A percentile compares a stretch with the other conserved stretches of the same genome.
Conservation (phyloP, 1,139 yeast species). For the Yamadazyma siamensis region DNA sequence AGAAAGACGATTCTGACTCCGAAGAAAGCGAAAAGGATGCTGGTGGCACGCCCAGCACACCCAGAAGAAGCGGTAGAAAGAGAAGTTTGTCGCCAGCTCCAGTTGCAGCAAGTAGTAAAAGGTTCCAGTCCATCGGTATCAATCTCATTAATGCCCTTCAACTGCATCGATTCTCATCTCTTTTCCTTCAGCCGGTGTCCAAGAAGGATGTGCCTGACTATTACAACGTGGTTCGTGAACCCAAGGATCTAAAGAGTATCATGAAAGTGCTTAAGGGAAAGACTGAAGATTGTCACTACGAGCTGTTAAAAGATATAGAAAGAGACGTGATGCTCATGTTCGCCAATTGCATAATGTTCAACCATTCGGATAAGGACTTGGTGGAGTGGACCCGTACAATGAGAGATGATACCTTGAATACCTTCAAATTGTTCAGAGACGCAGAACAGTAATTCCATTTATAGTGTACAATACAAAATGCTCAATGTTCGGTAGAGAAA, state of each 20-base stretch:
- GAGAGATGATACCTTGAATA: conserved; percentile 54
- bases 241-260: conserved; percentile 66
- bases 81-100: conserved; percentile 26
- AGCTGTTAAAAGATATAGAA: conserved; percentile 59
- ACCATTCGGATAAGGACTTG: conserved; percentile 62
- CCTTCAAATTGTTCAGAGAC: conserved; percentile 51
- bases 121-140: conserved; percentile 52
- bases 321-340: conserved; percentile 73
- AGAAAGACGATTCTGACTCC: conserved; percentile 3
- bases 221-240: conserved; percentile 56
- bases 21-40: conserved; percentile 3
- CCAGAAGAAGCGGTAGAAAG: conserved; percentile 7
- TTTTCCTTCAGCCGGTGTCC: conserved; percentile 68
- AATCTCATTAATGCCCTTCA: conserved; percentile 63
- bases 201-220: conserved; percentile 69
- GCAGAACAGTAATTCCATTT: conserved; percentile 18
- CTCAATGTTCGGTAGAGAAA: too few species aligned
- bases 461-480: too few species aligned
- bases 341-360: conserved; percentile 82
- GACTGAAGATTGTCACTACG: conserved; percentile 39
- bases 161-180: conserved; percentile 72
- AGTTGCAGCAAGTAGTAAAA: conserved; percentile 23
- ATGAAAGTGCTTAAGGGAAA: conserved; percentile 51
- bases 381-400: conserved; percentile 63
- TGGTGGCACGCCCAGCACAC: conserved; percentile 1